Evolutionary conservation across 2,329 filamentous ascomycete species (phyloP).

Genomic region (Cytospora paraplurivora): DNA sequence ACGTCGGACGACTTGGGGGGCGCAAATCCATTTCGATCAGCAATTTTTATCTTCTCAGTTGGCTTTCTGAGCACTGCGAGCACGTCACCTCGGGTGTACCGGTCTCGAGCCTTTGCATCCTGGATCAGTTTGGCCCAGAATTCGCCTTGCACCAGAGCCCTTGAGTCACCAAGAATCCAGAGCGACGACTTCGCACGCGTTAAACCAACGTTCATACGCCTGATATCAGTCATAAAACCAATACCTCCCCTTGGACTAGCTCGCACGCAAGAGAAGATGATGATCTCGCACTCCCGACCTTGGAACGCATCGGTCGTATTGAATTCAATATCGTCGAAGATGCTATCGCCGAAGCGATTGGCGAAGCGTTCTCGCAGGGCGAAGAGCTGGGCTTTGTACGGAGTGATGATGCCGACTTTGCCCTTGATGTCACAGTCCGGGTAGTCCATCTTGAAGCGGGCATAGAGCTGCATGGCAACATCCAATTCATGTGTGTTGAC

Average conservation of each 20-base stretch:
- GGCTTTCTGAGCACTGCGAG: constrained; percentile 51
- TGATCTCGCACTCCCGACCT: constrained; percentile 93
- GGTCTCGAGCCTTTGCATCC: constrained; percentile 72
- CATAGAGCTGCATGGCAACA: constrained; percentile 82
- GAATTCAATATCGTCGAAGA: constrained; percentile 85
- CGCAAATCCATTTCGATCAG: constrained; percentile 24
- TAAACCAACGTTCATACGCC: constrained; percentile 98
- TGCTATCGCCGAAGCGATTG: constrained; percentile 69
- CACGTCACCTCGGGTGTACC: constrained; percentile 72
- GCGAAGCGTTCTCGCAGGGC: constrained; percentile 78
- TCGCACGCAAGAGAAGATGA: constrained; percentile 98
- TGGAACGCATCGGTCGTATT: constrained; percentile 99
- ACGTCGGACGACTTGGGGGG: constrained; percentile 30
- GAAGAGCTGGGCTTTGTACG: constrained; percentile 90
- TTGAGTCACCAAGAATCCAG: constrained; percentile 93
- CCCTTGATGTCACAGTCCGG: constrained; percentile 68
- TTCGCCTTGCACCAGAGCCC: constrained; percentile 80
- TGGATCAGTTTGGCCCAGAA: constrained; percentile 88
- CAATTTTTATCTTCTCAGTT: constrained; percentile 39
- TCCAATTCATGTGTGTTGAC: constrained; percentile 87
- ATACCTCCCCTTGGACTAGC: constrained; percentile 92
- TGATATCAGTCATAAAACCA: constrained; percentile 96
- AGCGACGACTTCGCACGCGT: constrained; percentile 95
- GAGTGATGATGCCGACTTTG: constrained; percentile 96
- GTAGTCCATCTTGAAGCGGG: constrained; percentile 75